Evolutionary conservation across 345 rosid genomes (phyloP).

Genomic region (Brassica nigra): DNA sequence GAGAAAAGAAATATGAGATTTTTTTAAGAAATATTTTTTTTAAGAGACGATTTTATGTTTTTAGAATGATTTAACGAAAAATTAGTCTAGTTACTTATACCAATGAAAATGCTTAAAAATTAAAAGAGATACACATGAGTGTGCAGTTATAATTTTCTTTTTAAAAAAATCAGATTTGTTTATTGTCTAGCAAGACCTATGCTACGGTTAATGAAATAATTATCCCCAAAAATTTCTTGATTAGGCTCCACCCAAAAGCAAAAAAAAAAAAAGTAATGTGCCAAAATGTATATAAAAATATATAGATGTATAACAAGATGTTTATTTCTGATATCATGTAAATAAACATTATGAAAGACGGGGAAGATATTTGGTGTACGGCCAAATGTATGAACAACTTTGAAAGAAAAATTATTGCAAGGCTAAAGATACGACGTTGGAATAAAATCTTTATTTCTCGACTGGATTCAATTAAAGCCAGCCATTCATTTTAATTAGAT

Average conservation of each 20-base stretch:
- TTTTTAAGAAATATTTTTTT: no score
- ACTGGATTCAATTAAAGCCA: slow-evolving; percentile 12
- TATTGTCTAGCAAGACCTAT: slow-evolving; percentile 22
- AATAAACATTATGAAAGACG: slow-evolving; percentile 12
- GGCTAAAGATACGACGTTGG: slow-evolving; percentile 4
- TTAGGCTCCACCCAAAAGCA: slow-evolving; percentile 32
- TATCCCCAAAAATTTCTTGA: slow-evolving; percentile 20
- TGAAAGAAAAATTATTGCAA: background rate
- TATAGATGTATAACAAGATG: no score
- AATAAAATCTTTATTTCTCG: slow-evolving; percentile 27
- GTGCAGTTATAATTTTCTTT: no score
- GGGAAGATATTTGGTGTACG: background rate
- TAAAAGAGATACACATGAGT: no score
- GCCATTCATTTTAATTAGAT: background rate
- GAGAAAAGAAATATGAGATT: no score
- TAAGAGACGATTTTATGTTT: background rate
- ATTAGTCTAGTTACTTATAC: background rate
- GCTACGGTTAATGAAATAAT: slow-evolving; percentile 18
- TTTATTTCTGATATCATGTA: background rate
- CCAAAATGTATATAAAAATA: background rate
- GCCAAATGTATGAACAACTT: slow-evolving; percentile 3
- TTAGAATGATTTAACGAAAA: background rate
- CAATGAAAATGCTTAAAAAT: slow-evolving; percentile 1
- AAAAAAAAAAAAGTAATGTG: slow-evolving; percentile 6
- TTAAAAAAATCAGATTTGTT: background rate